phyloP scores from a whole-genome alignment of 140 eudicot species.

The Bidens hawaiensis region DNA sequence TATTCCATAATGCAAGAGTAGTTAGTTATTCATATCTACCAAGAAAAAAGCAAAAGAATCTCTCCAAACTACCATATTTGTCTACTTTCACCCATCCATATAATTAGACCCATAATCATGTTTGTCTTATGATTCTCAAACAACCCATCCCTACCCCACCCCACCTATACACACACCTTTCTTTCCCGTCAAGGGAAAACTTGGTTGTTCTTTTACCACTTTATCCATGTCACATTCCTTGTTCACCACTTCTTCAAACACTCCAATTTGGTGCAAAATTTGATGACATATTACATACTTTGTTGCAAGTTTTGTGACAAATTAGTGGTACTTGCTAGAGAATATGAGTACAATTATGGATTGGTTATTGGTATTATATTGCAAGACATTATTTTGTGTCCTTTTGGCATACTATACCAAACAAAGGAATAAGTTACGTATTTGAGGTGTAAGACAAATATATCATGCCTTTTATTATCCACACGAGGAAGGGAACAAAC shows the following conservation, averaged over 20 bases:
- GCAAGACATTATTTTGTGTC: slow-evolving; percentile 4
- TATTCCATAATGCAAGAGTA: neutral
- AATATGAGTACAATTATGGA: slow-evolving; percentile 13
- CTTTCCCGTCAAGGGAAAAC: neutral
- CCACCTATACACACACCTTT: neutral
- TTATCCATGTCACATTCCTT: neutral
- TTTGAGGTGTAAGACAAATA: slow-evolving; percentile 30
- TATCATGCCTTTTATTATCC: slow-evolving; percentile 31
- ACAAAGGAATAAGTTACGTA: slow-evolving; percentile 38
- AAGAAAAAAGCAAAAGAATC: neutral
- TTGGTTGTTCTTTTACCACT: neutral
- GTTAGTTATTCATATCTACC: neutral
- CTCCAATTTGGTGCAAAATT: slow-evolving; percentile 1
- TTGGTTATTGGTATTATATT: slow-evolving; percentile 15
- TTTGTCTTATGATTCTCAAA: neutral
- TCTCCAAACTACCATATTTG: neutral
- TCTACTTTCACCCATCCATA: slow-evolving; percentile 12
- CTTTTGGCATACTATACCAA: slow-evolving; percentile 29
- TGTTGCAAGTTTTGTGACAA: slow-evolving; percentile 19
- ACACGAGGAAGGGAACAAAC: slow-evolving; percentile 27
- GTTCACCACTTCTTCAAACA: neutral
- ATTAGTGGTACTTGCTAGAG: slow-evolving; percentile 22
- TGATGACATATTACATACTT: slow-evolving; percentile 21
- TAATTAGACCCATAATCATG: neutral
- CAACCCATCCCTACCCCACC: neutral